Conservation (phyloP, 139 green algal species). For the Micromonas commoda region DNA sequence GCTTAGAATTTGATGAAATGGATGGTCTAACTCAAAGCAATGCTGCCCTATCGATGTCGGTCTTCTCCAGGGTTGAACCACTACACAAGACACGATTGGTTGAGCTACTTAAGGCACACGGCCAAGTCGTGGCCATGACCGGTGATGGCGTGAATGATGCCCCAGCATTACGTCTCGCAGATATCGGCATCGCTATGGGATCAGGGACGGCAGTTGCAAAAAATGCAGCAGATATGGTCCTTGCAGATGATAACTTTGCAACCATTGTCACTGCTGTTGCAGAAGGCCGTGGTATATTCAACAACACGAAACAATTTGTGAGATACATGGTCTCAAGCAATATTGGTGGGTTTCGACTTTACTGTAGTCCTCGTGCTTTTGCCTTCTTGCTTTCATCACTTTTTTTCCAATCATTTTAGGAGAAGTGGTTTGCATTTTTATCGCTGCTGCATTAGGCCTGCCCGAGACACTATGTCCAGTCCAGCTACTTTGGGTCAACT, state of each 20-base stretch:
- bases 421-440: conserved; percentile 55
- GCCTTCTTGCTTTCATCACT: too few species aligned
- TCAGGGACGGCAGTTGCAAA: conserved; percentile 49
- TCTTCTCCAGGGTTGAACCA: conserved; percentile 46
- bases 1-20: conserved; percentile 44
- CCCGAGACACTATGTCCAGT: conserved; percentile 48
- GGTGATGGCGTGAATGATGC: conserved; percentile 55
- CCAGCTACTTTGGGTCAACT: conserved; percentile 54
- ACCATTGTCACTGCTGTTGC: conserved; percentile 50
- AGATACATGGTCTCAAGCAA: conserved; percentile 57
- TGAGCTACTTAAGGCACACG: conserved; percentile 32
- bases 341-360: too few species aligned
- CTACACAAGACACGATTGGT: conserved; percentile 46
- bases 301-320: conserved; percentile 58
- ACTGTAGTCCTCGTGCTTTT: too few species aligned
- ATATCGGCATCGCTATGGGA: conserved; percentile 54
- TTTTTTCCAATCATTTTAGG: too few species aligned
- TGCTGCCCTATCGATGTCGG: conserved; percentile 16
- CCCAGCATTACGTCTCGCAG: conserved; percentile 42
- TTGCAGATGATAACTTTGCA: conserved; percentile 53
- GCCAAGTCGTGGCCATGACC: conserved; percentile 51
- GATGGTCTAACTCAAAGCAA: conserved; percentile 14
- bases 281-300: conserved; percentile 48
- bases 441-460: conserved; percentile 47
- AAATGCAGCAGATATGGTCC: conserved; percentile 45